Evolutionary conservation across 345 rosid species (phyloP).

Genomic region (Kandelia obovata): DNA sequence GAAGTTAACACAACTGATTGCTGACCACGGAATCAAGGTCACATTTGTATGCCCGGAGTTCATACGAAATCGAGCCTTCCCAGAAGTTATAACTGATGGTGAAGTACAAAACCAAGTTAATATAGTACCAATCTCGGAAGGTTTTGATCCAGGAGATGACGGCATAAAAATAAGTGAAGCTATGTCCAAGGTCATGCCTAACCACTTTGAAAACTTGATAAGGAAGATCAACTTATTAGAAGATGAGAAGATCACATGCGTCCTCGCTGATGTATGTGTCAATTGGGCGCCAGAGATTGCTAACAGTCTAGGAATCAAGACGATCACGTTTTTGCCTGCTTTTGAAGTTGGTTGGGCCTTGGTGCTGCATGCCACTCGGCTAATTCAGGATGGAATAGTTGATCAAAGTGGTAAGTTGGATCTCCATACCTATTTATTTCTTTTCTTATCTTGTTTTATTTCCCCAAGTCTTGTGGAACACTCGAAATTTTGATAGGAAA

Average conservation of each 20-base stretch:
- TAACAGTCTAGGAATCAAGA: conserved; percentile 17
- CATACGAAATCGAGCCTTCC: not conserved
- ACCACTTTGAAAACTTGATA: not conserved
- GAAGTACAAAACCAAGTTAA: not conserved
- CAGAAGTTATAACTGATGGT: not conserved
- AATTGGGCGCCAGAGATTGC: conserved; percentile 35
- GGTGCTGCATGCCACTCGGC: not conserved
- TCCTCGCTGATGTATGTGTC: conserved; percentile 21
- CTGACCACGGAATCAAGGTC: not conserved
- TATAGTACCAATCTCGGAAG: not conserved
- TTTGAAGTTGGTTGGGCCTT: conserved; percentile 4
- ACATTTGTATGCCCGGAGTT: not conserved
- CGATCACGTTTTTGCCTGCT: conserved; percentile 17
- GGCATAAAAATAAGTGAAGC: not conserved
- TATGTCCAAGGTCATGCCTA: not conserved
- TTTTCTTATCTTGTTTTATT: not conserved
- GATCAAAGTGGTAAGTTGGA: not conserved
- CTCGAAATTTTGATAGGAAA: no score
- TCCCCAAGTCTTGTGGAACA: not conserved
- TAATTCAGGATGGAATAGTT: conserved; percentile 6
- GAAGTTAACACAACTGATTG: conserved; percentile 1
- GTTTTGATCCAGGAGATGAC: not conserved
- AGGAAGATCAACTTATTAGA: not conserved
- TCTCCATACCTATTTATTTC: not conserved
- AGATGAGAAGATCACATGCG: conserved; percentile 24